Percentiles rank a stretch among this genome's conserved stretches.
These are phyloP conservation scores for Aureobasidium sp. DNA, from an alignment of 2,329 filamentous ascomycete genomes.

Conservation along the genomic window DNA sequence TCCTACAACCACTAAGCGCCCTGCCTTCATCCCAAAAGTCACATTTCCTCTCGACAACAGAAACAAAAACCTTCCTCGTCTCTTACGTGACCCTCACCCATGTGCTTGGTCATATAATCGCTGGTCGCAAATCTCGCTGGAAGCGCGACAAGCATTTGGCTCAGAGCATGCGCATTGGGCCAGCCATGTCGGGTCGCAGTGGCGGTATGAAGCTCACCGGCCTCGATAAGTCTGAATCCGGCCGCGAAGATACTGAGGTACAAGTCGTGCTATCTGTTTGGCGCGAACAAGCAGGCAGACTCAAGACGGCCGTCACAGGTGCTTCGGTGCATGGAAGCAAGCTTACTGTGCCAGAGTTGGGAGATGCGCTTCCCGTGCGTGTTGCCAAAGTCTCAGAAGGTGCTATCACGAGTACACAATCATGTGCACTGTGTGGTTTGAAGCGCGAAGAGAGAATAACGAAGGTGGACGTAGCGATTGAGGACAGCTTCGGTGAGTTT, in stretches of 20 bases:
- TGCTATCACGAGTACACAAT: slow-evolving; percentile 64
- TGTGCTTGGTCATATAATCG: slow-evolving; percentile 72
- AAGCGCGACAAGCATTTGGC: slow-evolving; percentile 78
- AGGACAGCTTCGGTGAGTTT: slow-evolving; percentile 95
- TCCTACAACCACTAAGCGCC: slow-evolving; percentile 57
- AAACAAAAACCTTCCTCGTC: slow-evolving; percentile 55
- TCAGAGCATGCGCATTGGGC: slow-evolving; percentile 79
- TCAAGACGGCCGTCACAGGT: slow-evolving; percentile 65
- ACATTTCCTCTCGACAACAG: slow-evolving; percentile 52
- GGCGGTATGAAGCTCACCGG: slow-evolving; percentile 88
- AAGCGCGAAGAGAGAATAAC: slow-evolving; percentile 77
- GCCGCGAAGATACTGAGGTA: slow-evolving; percentile 77
- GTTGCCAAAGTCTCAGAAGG: slow-evolving; percentile 55
- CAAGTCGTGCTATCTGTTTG: slow-evolving; percentile 69
- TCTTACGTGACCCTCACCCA: slow-evolving; percentile 56
- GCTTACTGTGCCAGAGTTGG: slow-evolving; percentile 57
- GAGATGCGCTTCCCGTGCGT: slow-evolving; percentile 60
- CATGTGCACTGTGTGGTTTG: slow-evolving; percentile 79
- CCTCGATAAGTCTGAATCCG: slow-evolving; percentile 74
- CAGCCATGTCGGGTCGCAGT: slow-evolving; percentile 60
- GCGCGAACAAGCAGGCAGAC: slow-evolving; percentile 66
- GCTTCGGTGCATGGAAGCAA: slow-evolving; percentile 42
- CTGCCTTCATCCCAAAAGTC: slow-evolving; percentile 48
- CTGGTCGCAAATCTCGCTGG: slow-evolving; percentile 81
- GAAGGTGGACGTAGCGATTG: slow-evolving; percentile 67